Evolutionary conservation across 805 yeast genomes (phyloP).

Genomic region (Candida easanensis): DNA sequence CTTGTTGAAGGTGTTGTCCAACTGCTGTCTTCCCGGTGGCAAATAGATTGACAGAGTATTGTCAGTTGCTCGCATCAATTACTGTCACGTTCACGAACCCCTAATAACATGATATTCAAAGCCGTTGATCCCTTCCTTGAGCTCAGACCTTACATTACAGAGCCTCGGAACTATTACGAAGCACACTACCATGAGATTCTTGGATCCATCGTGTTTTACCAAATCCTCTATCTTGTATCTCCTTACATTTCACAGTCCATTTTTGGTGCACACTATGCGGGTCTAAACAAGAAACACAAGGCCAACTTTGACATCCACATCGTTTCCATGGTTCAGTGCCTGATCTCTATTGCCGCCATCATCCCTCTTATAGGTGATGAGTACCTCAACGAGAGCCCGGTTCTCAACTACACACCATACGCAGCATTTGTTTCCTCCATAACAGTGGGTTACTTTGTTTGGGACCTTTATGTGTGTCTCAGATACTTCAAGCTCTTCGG

Average conservation of each 20-base stretch:
- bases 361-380: conserved; percentile 66
- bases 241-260: conserved; percentile 46
- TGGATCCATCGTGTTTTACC: conserved; percentile 59
- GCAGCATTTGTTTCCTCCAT: conserved; percentile 70
- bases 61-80: too few relatives aligned
- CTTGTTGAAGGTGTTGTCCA: not conserved
- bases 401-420: conserved; percentile 72
- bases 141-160: conserved; percentile 30
- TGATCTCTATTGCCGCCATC: conserved; percentile 56
- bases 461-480: conserved; percentile 81
- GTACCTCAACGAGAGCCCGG: conserved; percentile 44
- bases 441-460: conserved; percentile 82
- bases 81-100: too few relatives aligned
- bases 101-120: conserved; percentile 14
- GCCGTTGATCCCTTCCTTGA: conserved; percentile 18
- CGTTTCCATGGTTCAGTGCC: conserved; percentile 82
- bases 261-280: conserved; percentile 55
- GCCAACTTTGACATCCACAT: conserved; percentile 87
- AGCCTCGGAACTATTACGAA: conserved; percentile 40
- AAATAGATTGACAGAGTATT: too few relatives aligned
- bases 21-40: too few relatives aligned
- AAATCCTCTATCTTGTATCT: conserved; percentile 48
- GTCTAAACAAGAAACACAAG: conserved; percentile 43
- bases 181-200: conserved; percentile 78
- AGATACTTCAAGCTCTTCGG: conserved; percentile 70